phyloP scores from a whole-genome alignment of 2,329 filamentous ascomycete genomes.

The Sclerotinia borealis region DNA sequence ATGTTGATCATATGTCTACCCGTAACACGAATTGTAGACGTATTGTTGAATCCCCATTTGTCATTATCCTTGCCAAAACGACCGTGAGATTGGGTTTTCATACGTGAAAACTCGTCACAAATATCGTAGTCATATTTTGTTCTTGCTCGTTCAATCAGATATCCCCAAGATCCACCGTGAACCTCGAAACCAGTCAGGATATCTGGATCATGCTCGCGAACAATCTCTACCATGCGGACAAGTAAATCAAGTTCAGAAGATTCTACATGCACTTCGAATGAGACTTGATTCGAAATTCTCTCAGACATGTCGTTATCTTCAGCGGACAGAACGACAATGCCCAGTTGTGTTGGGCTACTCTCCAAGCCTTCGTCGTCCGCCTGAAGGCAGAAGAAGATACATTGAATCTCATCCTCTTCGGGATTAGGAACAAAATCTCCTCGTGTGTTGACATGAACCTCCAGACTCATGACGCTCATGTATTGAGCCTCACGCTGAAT shows the following conservation, averaged over 20 bases:
- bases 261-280: conserved; percentile 66
- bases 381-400: conserved; percentile 85
- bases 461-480: conserved; percentile 94
- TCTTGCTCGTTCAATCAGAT: conserved; percentile 82
- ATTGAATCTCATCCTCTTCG: conserved; percentile 80
- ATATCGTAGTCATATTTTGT: conserved; percentile 85
- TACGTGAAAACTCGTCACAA: conserved; percentile 84
- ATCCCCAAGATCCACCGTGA: conserved; percentile 90
- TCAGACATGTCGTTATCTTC: conserved; percentile 52
- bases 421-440: conserved; percentile 79
- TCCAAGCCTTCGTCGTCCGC: conserved; percentile 59
- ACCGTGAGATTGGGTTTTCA: conserved; percentile 77
- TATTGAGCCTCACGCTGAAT: conserved; percentile 82
- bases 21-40: conserved; percentile 86
- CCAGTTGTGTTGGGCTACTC: conserved; percentile 52
- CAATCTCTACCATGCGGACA: conserved; percentile 79
- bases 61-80: conserved; percentile 82
- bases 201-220: conserved; percentile 79
- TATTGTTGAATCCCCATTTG: conserved; percentile 89
- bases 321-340: conserved; percentile 63
- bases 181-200: conserved; percentile 94
- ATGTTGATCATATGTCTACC: conserved; percentile 96
- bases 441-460: conserved; percentile 85
- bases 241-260: conserved; percentile 77
- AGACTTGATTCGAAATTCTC: conserved; percentile 55